These are phyloP conservation scores for Anthostomella pinea DNA, from an alignment of 2,329 filamentous ascomycete species.

Conservation along the genomic window DNA sequence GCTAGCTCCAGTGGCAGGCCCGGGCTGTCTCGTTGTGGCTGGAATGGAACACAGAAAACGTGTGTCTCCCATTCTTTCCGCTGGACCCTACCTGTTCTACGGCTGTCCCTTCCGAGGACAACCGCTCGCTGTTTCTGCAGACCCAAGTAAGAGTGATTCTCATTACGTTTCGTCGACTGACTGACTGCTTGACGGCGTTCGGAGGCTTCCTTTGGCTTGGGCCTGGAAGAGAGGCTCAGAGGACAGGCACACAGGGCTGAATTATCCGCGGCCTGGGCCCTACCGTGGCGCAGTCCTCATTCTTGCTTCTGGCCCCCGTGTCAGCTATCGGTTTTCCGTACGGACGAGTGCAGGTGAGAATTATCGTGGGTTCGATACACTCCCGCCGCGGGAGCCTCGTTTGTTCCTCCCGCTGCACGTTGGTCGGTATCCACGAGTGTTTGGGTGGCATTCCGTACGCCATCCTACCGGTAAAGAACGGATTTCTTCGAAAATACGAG, in stretches of 20 bases:
- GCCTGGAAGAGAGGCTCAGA: too few relatives aligned
- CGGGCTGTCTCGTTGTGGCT: conserved; percentile 26
- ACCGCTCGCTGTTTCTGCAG: too few relatives aligned
- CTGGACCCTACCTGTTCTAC: conserved; percentile 18
- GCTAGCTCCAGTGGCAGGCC: conserved; percentile 18
- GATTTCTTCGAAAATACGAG: conserved; percentile 20
- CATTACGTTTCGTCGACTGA: neutral
- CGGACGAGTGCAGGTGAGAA: too few relatives aligned
- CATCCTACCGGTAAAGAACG: conserved; percentile 22
- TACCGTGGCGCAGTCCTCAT: too few relatives aligned
- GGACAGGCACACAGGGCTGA: too few relatives aligned
- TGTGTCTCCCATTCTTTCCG: conserved; percentile 29
- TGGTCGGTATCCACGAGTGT: conserved; percentile 14
- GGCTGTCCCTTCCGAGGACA: conserved; percentile 6
- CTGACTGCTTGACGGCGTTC: too few relatives aligned
- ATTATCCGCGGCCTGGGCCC: too few relatives aligned
- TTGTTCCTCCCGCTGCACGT: conserved; percentile 16
- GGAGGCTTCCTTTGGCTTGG: too few relatives aligned
- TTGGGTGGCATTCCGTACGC: conserved; percentile 26
- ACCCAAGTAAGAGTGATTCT: conserved; percentile 1
- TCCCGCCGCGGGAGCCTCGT: too few relatives aligned
- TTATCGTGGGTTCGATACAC: too few relatives aligned
- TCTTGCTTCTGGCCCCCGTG: too few relatives aligned
- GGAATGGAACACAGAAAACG: conserved; percentile 25
- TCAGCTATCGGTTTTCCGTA: too few relatives aligned